Conservation (phyloP, 257 asterid genomes). For the Leptodermis oblonga region DNA sequence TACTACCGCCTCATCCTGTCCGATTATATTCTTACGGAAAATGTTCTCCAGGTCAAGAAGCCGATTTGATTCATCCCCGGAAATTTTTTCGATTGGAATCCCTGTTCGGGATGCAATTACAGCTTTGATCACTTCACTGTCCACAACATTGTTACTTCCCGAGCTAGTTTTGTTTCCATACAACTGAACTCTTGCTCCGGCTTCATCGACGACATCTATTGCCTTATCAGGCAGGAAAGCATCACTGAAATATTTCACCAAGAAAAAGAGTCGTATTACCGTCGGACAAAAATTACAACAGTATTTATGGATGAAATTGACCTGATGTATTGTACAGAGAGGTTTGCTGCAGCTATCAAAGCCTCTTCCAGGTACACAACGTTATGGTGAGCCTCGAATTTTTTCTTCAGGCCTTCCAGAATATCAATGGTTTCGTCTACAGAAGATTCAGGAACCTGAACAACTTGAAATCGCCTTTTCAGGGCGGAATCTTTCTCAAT, state of each 20-base stretch:
- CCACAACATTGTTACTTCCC: constrained; percentile 9
- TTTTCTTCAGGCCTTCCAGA: constrained; percentile 24
- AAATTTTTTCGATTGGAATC: constrained; percentile 34
- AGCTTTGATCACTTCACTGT: constrained; percentile 29
- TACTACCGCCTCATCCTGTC: constrained; percentile 80
- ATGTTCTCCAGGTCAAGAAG: constrained; percentile 47
- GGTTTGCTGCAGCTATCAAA: constrained; percentile 35
- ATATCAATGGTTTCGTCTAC: constrained; percentile 38
- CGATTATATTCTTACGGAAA: constrained; percentile 43
- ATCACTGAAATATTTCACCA: constrained; percentile 29
- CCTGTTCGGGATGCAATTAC: constrained; percentile 42
- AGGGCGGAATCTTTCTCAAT: constrained; percentile 54
- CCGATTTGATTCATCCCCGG: constrained; percentile 38
- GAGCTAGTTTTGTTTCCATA: neutral
- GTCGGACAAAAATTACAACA: neutral
- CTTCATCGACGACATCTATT: constrained; percentile 51
- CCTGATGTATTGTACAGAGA: constrained; percentile 49
- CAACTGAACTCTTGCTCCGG: constrained; percentile 44
- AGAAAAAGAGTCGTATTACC: neutral
- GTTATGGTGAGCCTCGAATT: constrained; percentile 39
- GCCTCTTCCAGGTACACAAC: constrained; percentile 41
- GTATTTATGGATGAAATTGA: neutral
- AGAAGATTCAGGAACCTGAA: constrained; percentile 44
- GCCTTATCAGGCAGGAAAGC: constrained; percentile 53
- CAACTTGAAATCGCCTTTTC: constrained; percentile 43